Conservation (phyloP, 495 filamentous ascomycete genomes). For the Tuber melanosporum region DNA sequence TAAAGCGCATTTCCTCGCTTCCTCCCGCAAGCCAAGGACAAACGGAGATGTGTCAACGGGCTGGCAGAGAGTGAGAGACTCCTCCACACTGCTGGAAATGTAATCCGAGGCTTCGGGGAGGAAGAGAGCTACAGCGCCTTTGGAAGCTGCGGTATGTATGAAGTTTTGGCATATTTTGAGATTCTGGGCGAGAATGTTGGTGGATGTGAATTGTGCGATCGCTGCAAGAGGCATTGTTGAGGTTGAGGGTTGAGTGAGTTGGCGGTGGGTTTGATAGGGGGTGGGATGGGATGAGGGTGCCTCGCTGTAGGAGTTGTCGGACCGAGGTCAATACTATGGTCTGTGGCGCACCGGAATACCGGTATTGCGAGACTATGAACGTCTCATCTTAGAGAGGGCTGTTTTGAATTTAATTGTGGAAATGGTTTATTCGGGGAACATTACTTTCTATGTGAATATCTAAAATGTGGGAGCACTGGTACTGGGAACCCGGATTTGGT, state of each 20-base stretch:
- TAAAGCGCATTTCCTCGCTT: constrained; percentile 55
- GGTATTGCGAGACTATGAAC: neutral
- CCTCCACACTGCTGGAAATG: constrained; percentile 59
- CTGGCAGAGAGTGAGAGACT: constrained; percentile 60
- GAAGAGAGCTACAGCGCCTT: constrained; percentile 58
- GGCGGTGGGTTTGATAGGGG: neutral
- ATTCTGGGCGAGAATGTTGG: constrained; percentile 23
- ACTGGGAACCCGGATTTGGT: neutral
- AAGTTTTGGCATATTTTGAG: constrained; percentile 25
- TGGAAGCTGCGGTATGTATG: constrained; percentile 18
- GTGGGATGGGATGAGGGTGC: neutral
- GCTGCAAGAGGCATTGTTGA: constrained; percentile 33
- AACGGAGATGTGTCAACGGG: constrained; percentile 55
- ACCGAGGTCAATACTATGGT: neutral
- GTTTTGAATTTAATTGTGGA: neutral
- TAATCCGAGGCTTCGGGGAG: constrained; percentile 91
- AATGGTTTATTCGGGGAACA: neutral
- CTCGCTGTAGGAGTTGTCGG: neutral
- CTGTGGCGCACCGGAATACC: too few relatives aligned
- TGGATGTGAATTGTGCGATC: constrained; percentile 38
- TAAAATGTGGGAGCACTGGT: neutral
- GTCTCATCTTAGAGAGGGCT: neutral
- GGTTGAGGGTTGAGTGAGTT: neutral
- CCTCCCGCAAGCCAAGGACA: constrained; percentile 62
- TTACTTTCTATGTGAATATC: neutral